Conservation (phyloP, 1,139 yeast species). For the Geotrichum phurueaensis region DNA sequence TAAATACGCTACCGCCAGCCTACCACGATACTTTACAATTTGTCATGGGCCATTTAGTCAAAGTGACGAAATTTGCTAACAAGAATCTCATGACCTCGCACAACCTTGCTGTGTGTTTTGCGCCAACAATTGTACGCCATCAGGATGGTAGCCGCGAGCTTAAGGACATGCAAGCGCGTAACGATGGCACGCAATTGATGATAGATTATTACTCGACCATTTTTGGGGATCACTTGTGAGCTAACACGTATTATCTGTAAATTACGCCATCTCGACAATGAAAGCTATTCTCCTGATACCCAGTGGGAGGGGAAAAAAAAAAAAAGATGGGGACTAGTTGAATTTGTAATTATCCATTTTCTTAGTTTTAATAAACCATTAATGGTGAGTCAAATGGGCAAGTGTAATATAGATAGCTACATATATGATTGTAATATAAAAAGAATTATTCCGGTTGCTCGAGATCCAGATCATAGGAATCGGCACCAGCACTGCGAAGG, state of each 20-base stretch:
- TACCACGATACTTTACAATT: conserved; percentile 53
- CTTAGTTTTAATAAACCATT: no score
- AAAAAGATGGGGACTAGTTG: background rate
- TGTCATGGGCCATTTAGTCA: conserved; percentile 56
- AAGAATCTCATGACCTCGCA: conserved; percentile 60
- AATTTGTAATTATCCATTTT: no score
- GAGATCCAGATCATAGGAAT: conserved; percentile 1
- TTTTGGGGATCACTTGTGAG: conserved; percentile 24
- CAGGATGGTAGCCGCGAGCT: conserved; percentile 76
- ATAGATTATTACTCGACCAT: conserved; percentile 48
- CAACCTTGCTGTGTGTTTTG: conserved; percentile 87
- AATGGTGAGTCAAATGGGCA: no score
- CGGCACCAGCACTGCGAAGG: conserved; percentile 23
- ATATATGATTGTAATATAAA: no score
- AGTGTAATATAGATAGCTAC: no score
- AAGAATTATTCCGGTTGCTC: background rate
- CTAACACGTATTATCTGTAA: background rate
- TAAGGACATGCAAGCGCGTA: conserved; percentile 76
- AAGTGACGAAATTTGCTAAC: conserved; percentile 29
- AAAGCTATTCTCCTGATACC: background rate
- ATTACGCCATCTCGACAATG: background rate
- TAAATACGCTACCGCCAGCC: conserved; percentile 54
- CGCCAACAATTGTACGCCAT: conserved; percentile 86
- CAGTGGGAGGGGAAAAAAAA: background rate
- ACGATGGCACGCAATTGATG: conserved; percentile 70